Evolutionary conservation across 305 asterid genomes (phyloP).

Genomic region (Fraxinus floribunda): DNA sequence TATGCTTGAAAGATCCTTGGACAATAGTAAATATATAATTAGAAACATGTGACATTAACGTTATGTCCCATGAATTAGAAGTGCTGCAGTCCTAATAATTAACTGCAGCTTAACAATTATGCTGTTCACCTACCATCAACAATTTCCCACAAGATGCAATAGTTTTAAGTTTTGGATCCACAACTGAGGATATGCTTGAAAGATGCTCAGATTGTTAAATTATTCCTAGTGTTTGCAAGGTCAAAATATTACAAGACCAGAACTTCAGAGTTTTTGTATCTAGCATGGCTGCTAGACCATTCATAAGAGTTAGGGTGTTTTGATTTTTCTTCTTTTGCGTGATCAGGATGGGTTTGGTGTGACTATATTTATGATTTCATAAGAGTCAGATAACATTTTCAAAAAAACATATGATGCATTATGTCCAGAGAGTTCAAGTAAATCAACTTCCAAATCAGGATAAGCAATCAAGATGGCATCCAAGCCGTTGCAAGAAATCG

Average conservation of each 20-base stretch:
- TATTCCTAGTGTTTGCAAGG: neutral
- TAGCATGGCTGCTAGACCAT: neutral
- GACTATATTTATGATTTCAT: neutral
- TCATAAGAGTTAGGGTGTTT: neutral
- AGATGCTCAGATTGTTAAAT: neutral
- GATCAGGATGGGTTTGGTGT: neutral
- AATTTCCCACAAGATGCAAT: slow-evolving; percentile 12
- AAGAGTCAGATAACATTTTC: neutral
- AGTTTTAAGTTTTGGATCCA: slow-evolving; percentile 5
- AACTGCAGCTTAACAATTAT: slow-evolving; percentile 21
- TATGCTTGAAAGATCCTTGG: slow-evolving; percentile 23
- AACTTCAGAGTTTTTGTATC: neutral
- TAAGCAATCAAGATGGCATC: neutral
- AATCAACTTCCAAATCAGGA: neutral
- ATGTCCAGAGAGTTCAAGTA: neutral
- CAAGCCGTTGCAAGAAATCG: neutral
- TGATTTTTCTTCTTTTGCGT: neutral
- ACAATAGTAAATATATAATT: neutral
- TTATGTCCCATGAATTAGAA: slow-evolving; percentile 3
- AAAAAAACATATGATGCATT: neutral
- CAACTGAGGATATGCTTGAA: neutral
- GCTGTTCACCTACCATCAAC: slow-evolving; percentile 32
- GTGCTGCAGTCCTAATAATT: slow-evolving; percentile 19
- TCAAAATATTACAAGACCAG: neutral
- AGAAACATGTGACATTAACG: slow-evolving; percentile 4